A percentile compares a stretch with the other conserved stretches of the same genome.
phyloP scores from a whole-genome alignment of 805 yeast genomes.

The Teunomyces panamensis region DNA sequence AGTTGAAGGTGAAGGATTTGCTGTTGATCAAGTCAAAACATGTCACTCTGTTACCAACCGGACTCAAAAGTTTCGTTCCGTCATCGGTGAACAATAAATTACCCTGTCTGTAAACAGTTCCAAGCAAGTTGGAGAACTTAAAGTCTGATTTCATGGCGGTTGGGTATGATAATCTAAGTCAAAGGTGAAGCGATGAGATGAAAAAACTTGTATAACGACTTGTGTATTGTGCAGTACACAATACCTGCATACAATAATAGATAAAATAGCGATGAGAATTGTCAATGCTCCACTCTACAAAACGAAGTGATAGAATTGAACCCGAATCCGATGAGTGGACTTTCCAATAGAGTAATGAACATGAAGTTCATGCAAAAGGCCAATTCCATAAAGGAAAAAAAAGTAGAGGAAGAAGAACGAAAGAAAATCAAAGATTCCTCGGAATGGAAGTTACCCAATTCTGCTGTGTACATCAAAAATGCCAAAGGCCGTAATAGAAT shows the following conservation, averaged over 20 bases:
- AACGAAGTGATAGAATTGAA: too few relatives aligned
- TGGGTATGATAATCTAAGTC: not conserved
- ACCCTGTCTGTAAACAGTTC: slow-evolving; percentile 95
- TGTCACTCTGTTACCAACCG: slow-evolving; percentile 91
- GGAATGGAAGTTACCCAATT: slow-evolving; percentile 48
- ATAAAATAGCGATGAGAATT: not conserved
- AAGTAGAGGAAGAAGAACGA: slow-evolving; percentile 30
- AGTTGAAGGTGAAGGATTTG: slow-evolving; percentile 83
- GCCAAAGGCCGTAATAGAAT: slow-evolving; percentile 20
- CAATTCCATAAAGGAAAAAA: slow-evolving; percentile 35
- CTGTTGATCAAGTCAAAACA: slow-evolving; percentile 84
- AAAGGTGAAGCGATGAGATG: slow-evolving; percentile 3
- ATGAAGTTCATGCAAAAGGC: slow-evolving; percentile 63
- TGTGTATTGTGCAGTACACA: not conserved
- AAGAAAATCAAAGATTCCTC: slow-evolving; percentile 47
- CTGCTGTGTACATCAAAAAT: slow-evolving; percentile 23
- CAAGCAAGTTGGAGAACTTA: slow-evolving; percentile 81
- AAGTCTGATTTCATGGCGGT: slow-evolving; percentile 78
- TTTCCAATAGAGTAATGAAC: slow-evolving; percentile 71
- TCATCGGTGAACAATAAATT: slow-evolving; percentile 81
- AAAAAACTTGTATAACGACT: slow-evolving; percentile 4
- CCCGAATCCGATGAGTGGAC: slow-evolving; percentile 22
- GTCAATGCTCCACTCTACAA: not conserved
- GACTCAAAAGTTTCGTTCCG: slow-evolving; percentile 79
- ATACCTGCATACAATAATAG: not conserved